A percentile compares a stretch with the other conserved stretches of the same genome.
These are phyloP conservation scores for Ceratobasidium sp. DNA, from an alignment of 1,284 basidiomycete species.

Conservation along the genomic window DNA sequence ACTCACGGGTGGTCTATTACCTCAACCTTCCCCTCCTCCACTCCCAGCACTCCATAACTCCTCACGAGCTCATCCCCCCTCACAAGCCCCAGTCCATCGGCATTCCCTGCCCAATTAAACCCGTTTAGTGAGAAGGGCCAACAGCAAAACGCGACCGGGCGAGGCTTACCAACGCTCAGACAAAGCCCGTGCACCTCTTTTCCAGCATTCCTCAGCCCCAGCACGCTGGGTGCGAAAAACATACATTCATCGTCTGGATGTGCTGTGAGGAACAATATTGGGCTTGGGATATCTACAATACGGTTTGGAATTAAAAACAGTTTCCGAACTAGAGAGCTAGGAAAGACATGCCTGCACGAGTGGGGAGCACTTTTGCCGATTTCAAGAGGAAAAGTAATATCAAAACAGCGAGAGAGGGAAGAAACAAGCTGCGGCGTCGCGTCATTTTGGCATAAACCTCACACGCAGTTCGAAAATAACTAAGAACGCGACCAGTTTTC, in stretches of 20 bases:
- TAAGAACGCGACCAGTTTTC: too few relatives aligned
- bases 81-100: conserved; percentile 78
- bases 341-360: not conserved
- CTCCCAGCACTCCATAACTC: conserved; percentile 78
- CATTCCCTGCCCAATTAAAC: conserved; percentile 65
- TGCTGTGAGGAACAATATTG: conserved; percentile 78
- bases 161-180: conserved; percentile 57
- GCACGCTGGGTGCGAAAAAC: conserved; percentile 88
- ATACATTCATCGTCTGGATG: conserved; percentile 94
- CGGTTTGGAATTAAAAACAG: not conserved
- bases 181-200: conserved; percentile 58
- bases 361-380: not conserved
- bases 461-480: too few relatives aligned
- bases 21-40: conserved; percentile 66
- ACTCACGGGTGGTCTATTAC: conserved; percentile 79
- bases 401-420: conserved; percentile 12
- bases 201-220: conserved; percentile 60
- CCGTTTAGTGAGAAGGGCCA: conserved; percentile 55
- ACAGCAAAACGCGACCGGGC: conserved; percentile 49
- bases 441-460: not conserved
- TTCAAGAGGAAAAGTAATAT: not conserved
- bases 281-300: conserved; percentile 44
- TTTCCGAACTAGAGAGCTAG: not conserved
- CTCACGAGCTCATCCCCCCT: conserved; percentile 72
- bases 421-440: conserved; percentile 12